Percentiles rank a stretch among this genome's conserved stretches.
phyloP scores from a whole-genome alignment of 1,284 basidiomycete genomes.

The Ceratobasidium sp. region DNA sequence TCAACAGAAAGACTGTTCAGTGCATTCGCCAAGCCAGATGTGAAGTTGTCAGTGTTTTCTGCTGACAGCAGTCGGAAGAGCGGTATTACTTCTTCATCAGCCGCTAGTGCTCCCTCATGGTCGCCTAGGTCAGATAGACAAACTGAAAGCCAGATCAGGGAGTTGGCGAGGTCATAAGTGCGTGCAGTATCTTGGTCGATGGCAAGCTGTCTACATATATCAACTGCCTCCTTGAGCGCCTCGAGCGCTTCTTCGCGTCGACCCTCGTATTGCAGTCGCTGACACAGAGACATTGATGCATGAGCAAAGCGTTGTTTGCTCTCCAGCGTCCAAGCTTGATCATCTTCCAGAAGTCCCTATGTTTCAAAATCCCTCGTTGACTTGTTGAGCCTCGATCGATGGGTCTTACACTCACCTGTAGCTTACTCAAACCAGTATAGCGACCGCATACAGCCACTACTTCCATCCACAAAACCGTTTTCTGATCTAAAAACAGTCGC shows the following conservation, averaged over 20 bases:
- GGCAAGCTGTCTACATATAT: background rate
- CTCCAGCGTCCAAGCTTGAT: too few relatives aligned
- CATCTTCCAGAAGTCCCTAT: too few relatives aligned
- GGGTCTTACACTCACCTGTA: too few relatives aligned
- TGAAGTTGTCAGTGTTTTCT: background rate
- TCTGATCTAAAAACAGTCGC: background rate
- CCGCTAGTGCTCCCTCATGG: background rate
- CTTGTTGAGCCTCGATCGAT: too few relatives aligned
- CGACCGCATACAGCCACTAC: background rate
- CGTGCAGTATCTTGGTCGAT: background rate
- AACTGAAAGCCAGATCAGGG: background rate
- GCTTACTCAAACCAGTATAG: background rate
- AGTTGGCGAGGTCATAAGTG: background rate
- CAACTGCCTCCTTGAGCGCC: background rate
- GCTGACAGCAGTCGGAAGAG: background rate
- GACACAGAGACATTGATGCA: too few relatives aligned
- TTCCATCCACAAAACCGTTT: constrained; percentile 11
- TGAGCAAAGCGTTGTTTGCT: too few relatives aligned
- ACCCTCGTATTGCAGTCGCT: too few relatives aligned
- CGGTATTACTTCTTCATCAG: background rate
- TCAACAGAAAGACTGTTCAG: background rate
- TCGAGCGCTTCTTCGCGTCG: too few relatives aligned
- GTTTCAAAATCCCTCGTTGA: too few relatives aligned
- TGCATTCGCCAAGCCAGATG: background rate
- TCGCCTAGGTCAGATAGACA: background rate